phyloP scores from a whole-genome alignment of 139 green algal genomes.

The Chlorella sp. region DNA sequence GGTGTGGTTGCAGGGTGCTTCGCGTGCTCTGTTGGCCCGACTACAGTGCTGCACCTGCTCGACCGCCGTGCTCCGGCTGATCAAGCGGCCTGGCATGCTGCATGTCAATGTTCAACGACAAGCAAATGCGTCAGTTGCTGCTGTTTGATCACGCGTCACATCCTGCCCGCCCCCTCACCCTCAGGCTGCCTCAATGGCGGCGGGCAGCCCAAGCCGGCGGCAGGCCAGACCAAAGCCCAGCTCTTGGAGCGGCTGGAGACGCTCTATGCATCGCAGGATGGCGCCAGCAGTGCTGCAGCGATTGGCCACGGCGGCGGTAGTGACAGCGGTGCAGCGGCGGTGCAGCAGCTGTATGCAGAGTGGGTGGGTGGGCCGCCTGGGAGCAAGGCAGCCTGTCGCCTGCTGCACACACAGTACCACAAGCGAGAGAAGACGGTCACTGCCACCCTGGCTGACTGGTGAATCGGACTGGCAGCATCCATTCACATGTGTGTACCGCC shows the following conservation, averaged over 20 bases:
- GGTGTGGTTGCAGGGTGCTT: constrained; percentile 2
- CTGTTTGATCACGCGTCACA: too few species aligned
- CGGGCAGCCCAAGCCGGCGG: constrained; percentile 81
- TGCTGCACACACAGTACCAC: constrained; percentile 87
- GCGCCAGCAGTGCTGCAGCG: too few species aligned
- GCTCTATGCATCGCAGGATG: constrained; percentile 48
- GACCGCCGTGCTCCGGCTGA: too few species aligned
- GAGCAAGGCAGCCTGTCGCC: constrained; percentile 41
- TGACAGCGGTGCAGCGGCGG: constrained; percentile 10
- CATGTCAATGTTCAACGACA: too few species aligned
- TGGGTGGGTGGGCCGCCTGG: constrained; percentile 43
- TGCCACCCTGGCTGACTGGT: constrained; percentile 64
- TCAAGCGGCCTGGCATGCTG: too few species aligned
- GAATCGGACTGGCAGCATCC: too few species aligned
- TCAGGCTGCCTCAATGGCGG: constrained; percentile 95
- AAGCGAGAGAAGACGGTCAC: constrained; percentile 66
- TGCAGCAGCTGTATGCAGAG: constrained; percentile 64
- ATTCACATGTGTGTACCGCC: too few species aligned
- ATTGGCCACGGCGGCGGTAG: not conserved
- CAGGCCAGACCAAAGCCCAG: constrained; percentile 60
- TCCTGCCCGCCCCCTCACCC: too few species aligned
- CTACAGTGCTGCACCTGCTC: too few species aligned
- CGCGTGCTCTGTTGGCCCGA: too few species aligned
- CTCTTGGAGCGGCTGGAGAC: constrained; percentile 66
- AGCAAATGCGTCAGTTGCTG: too few species aligned